A percentile compares a stretch with the other conserved stretches of the same genome.
Evolutionary conservation across 2,329 filamentous ascomycete species (phyloP).

Genomic region (Aspergillus brunneoviolaceus): DNA sequence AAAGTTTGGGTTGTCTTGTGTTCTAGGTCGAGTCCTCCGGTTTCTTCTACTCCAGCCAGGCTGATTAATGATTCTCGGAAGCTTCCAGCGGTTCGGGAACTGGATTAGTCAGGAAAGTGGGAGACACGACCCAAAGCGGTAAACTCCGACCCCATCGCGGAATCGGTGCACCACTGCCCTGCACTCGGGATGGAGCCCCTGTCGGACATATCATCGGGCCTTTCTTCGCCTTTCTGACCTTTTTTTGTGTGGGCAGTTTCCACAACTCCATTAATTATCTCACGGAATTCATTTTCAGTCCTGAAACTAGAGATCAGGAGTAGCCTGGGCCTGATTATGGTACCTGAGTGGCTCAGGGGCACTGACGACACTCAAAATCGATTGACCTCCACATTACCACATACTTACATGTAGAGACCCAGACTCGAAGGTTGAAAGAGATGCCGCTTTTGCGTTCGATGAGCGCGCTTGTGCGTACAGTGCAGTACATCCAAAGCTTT

Average conservation of each 20-base stretch:
- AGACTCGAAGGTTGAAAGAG: not conserved
- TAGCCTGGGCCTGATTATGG: not conserved
- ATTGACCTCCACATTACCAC: constrained; percentile 3
- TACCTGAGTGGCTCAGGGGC: not conserved
- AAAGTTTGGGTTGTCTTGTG: not conserved
- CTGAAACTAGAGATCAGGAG: not conserved
- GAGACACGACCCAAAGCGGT: not conserved
- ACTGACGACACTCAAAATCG: not conserved
- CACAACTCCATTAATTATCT: not conserved
- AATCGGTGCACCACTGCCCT: not conserved
- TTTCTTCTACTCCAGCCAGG: not conserved
- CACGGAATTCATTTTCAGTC: not conserved
- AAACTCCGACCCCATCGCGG: not conserved
- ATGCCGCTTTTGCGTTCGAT: not conserved
- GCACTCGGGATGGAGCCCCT: not conserved
- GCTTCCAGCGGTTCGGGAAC: not conserved
- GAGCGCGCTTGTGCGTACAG: too few relatives aligned
- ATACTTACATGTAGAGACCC: not conserved
- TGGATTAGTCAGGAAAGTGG: not conserved
- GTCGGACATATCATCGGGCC: not conserved
- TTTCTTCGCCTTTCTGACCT: not conserved
- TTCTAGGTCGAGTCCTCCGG: not conserved
- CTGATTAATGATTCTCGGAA: not conserved
- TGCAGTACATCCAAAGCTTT: too few relatives aligned
- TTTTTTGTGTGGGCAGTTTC: not conserved